Evolutionary conservation across 352 stramenopile species (phyloP).

Genomic region (Lagenidium sp.): DNA sequence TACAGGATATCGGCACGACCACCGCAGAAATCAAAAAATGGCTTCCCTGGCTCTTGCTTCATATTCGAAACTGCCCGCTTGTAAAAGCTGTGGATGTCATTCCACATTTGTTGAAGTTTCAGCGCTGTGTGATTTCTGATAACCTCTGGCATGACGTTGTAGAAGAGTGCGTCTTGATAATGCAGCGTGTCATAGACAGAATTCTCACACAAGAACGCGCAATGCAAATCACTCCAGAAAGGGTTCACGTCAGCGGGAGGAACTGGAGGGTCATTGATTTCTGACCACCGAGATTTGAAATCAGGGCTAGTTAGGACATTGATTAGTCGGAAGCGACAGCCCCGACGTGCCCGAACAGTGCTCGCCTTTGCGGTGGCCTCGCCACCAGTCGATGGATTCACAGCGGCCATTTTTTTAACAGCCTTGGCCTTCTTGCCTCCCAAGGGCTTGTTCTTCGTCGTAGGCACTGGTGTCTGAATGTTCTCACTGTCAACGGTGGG

Average conservation of each 20-base stretch:
- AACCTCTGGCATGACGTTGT: conserved; percentile 32
- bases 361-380: background rate
- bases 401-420: background rate
- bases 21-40: conserved; percentile 50
- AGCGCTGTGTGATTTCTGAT: conserved; percentile 33
- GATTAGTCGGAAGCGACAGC: conserved; percentile 61
- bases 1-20: conserved; percentile 55
- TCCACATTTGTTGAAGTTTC: conserved; percentile 56
- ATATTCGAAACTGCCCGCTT: conserved; percentile 20
- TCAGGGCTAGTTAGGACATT: conserved; percentile 54
- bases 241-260: conserved; percentile 19
- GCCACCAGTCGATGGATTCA: background rate
- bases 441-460: background rate
- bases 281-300: conserved; percentile 39
- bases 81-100: conserved; percentile 47
- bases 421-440: background rate
- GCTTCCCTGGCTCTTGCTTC: conserved; percentile 1
- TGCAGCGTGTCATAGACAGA: conserved; percentile 39
- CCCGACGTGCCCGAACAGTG: conserved; percentile 25
- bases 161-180: conserved; percentile 55
- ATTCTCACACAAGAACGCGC: conserved; percentile 35
- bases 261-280: conserved; percentile 22
- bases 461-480: background rate
- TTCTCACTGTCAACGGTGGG: no score
- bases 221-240: conserved; percentile 56